Percentiles rank a stretch among this genome's conserved stretches.
Conservation (phyloP, 257 asterid genomes). For the Nemophila menziesii region DNA sequence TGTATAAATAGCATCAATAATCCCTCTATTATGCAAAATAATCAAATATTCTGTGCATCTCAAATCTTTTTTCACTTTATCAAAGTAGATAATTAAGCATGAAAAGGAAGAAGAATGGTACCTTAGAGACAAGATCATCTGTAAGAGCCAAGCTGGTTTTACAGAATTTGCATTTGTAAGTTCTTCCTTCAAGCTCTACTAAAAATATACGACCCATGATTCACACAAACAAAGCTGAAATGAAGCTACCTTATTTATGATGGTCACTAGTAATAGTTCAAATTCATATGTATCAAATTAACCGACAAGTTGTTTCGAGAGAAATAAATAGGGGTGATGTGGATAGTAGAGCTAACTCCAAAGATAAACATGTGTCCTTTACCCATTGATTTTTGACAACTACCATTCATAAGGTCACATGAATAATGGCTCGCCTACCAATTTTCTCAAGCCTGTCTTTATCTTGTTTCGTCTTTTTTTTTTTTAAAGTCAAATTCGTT, state of each 20-base stretch:
- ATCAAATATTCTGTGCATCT: too few species aligned
- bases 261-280: too few species aligned
- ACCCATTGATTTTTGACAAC: background rate
- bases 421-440: too few species aligned
- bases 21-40: too few species aligned
- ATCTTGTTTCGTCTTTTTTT: too few species aligned
- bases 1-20: too few species aligned
- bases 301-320: background rate
- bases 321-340: background rate
- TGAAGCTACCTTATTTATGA: too few species aligned
- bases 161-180: constrained; percentile 73
- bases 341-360: background rate
- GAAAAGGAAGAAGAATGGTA: constrained; percentile 9
- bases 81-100: too few species aligned
- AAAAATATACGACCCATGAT: constrained; percentile 67
- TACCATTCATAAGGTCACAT: background rate
- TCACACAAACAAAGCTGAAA: background rate
- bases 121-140: constrained; percentile 46
- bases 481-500: too few species aligned
- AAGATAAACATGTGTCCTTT: background rate
- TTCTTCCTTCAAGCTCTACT: constrained; percentile 56
- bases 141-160: constrained; percentile 52
- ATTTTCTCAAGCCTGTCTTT: too few species aligned
- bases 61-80: too few species aligned
- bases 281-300: too few species aligned